Evolutionary conservation across 2,329 filamentous ascomycete species (phyloP), one percentile per base, ranked within the genome.

Genomic region (Allantophomopsis cytisporea): DNA sequence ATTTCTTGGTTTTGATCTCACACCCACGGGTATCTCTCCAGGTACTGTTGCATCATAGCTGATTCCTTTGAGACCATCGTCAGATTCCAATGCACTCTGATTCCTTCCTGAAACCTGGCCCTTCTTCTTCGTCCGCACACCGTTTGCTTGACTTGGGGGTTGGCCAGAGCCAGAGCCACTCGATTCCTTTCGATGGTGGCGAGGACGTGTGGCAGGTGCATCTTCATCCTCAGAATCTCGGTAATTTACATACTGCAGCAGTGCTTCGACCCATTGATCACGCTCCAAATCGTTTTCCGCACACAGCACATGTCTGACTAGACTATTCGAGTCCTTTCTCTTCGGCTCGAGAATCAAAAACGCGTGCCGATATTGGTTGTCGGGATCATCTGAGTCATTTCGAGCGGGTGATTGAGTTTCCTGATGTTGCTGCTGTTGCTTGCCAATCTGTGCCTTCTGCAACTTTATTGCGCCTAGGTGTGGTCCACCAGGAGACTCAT

Each of bases 331-430:
- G 54, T 98, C 91, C 60, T 94, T 96, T 59, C 87, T 86, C 65
- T 98, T 98, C 1, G 89, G 89, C 55, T 98, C 91, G 39, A 96
- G 59, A 39, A 98, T 83, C 35, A 96, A 66, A 62, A 98, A 98
- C 1, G 91, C 91, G 61, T 98, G 91, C 5, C 91, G 82, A 56
- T 94, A 98, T 57, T 96, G 86, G 53, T 93, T 93, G 43, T 96
- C 91, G 36, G 76, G 64, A 40, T 94, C 87, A 35, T 93, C 86
- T 14, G 75, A 69, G 15, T 60, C 54, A 1, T 54, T 57, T 4
- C 68, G 66, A n/a, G 71, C 69, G 4, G 80, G 75, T 12, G 82
- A 78, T 23, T 75, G 69, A 39, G 68, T 71, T 18, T 60, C 59
- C n/a, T 63, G 68, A 42, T 68, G 65, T 40, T 73, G 69, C 45